These are phyloP conservation scores for Streptanthus diversifolius DNA, from an alignment of 345 rosid genomes.

Conservation along the genomic window DNA sequence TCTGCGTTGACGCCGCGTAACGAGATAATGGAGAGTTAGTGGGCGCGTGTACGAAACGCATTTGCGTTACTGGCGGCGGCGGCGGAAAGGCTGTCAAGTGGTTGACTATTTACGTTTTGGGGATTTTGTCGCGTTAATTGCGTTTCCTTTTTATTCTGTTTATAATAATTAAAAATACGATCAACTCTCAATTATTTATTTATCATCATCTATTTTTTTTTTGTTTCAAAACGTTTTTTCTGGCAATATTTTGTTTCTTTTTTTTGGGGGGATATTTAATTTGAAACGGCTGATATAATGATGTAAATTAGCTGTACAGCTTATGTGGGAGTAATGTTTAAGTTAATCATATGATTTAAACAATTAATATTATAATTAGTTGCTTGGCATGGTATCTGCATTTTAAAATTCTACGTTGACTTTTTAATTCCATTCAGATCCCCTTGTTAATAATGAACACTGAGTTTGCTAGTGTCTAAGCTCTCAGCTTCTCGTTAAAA, in stretches of 20 bases:
- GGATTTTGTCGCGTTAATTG: constrained; percentile 8
- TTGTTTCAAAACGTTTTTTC: neutral
- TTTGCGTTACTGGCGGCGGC: constrained; percentile 27
- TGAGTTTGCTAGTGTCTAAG: neutral
- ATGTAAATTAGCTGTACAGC: constrained; percentile 27
- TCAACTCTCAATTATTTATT: neutral
- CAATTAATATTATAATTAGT: neutral
- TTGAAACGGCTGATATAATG: neutral
- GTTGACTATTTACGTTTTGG: constrained; percentile 20
- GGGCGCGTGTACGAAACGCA: constrained; percentile 22
- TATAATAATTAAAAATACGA: neutral
- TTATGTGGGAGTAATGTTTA: constrained; percentile 20
- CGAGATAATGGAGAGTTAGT: constrained; percentile 26
- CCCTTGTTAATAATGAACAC: no score
- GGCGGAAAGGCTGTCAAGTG: constrained; percentile 14
- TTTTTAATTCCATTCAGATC: neutral
- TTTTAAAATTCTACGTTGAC: neutral
- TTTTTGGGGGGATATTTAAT: neutral
- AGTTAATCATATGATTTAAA: constrained; percentile 12
- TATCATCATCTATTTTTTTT: neutral
- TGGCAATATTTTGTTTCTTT: neutral
- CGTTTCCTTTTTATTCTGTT: constrained; percentile 10
- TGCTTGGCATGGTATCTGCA: neutral
- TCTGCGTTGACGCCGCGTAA: constrained; percentile 26
- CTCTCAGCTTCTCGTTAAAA: neutral